Conservation (phyloP, 2,329 filamentous ascomycete species). For the Thielaviopsis cerberus region DNA sequence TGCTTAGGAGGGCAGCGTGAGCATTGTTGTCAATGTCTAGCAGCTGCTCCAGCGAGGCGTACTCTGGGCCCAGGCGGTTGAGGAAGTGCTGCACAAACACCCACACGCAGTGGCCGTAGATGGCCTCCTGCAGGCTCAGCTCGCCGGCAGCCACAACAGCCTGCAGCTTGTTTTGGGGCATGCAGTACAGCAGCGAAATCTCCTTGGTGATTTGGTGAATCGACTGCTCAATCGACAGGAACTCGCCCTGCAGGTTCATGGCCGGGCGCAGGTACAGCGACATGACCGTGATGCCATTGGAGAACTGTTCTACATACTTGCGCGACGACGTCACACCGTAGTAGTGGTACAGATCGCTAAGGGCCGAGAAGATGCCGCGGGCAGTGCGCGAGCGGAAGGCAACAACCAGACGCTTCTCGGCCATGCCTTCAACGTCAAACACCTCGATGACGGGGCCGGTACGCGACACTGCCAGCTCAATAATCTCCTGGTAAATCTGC, state of each 20-base stretch:
- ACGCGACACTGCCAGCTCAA: conserved; percentile 63
- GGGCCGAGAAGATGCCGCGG: conserved; percentile 78
- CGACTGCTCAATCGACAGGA: conserved; percentile 74
- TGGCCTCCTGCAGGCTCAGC: conserved; percentile 85
- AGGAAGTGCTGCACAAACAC: conserved; percentile 97
- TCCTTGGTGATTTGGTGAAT: conserved; percentile 99
- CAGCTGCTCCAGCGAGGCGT: conserved; percentile 66
- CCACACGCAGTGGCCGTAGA: conserved; percentile 94
- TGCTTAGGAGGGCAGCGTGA: conserved; percentile 73
- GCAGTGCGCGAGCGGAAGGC: conserved; percentile 89
- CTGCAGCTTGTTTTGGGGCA: conserved; percentile 94
- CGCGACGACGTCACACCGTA: conserved; percentile 90
- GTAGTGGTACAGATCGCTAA: conserved; percentile 96
- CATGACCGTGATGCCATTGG: conserved; percentile 93
- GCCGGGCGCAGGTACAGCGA: conserved; percentile 79
- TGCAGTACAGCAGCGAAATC: conserved; percentile 87
- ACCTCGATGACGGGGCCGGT: conserved; percentile 94
- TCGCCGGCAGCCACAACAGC: conserved; percentile 67
- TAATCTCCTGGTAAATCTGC: conserved; percentile 85
- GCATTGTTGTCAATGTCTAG: conserved; percentile 65
- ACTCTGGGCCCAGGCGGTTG: conserved; percentile 84
- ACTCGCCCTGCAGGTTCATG: conserved; percentile 33
- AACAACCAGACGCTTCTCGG: conserved; percentile 85
- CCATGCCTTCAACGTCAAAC: conserved; percentile 79
- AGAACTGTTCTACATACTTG: conserved; percentile 98